phyloP scores from a whole-genome alignment of 1,139 yeast species.

The Hansenula lynferdii region DNA sequence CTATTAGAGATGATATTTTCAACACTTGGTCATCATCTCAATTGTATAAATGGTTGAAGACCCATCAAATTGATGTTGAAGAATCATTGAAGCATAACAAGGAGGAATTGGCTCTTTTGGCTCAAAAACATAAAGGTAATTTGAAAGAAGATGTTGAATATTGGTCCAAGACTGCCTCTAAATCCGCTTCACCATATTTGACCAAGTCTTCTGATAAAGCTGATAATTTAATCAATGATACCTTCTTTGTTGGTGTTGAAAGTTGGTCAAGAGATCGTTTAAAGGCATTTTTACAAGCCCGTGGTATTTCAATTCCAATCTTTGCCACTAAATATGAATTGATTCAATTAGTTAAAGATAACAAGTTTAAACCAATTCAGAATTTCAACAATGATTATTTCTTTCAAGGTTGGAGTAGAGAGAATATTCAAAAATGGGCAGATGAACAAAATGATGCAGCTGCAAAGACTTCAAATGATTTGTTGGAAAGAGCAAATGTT shows the following conservation, averaged over 20 bases:
- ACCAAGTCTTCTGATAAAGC: constrained; percentile 25
- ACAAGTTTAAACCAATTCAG: constrained; percentile 38
- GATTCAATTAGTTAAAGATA: constrained; percentile 40
- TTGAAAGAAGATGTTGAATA: constrained; percentile 34
- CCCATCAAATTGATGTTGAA: constrained; percentile 36
- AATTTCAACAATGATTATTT: constrained; percentile 30
- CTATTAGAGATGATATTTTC: constrained; percentile 39
- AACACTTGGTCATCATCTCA: constrained; percentile 43
- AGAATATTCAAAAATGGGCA: constrained; percentile 37
- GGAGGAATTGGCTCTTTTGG: constrained; percentile 33
- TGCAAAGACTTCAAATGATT: constrained; percentile 32
- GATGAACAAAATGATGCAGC: constrained; percentile 30
- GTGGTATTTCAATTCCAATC: constrained; percentile 44
- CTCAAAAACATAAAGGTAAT: constrained; percentile 30
- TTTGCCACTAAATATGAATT: constrained; percentile 43
- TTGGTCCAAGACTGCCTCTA: constrained; percentile 30
- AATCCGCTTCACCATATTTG: constrained; percentile 28
- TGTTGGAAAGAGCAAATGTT: constrained; percentile 28
- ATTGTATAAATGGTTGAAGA: constrained; percentile 41
- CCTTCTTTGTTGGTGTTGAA: constrained; percentile 41
- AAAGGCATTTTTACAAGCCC: constrained; percentile 44
- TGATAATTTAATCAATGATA: constrained; percentile 37
- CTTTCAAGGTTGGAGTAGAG: constrained; percentile 42
- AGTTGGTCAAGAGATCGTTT: constrained; percentile 46
- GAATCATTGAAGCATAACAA: constrained; percentile 28